A percentile compares a stretch with the other conserved stretches of the same genome.
Conservation (phyloP, 345 rosid genomes). For the Camelina sativa region DNA sequence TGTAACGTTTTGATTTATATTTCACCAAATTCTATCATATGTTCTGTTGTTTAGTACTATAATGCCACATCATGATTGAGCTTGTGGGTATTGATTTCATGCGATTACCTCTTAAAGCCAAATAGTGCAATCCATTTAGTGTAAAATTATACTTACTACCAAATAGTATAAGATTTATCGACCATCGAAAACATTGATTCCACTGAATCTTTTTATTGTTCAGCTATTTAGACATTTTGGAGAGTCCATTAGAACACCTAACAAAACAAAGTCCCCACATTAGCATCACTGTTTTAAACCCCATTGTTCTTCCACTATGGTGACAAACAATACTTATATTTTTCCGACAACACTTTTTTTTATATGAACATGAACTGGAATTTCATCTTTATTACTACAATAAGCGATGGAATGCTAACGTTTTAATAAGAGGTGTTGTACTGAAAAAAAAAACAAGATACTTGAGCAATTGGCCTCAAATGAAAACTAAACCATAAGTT, state of each 20-base stretch:
- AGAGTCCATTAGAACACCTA: neutral
- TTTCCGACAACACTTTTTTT: conserved; percentile 17
- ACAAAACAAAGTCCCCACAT: neutral
- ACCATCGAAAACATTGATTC: neutral
- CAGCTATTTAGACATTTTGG: neutral
- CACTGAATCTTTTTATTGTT: neutral
- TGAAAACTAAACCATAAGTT: neutral
- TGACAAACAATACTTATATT: neutral
- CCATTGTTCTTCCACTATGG: conserved; percentile 27
- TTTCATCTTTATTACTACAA: neutral
- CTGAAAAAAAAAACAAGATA: neutral
- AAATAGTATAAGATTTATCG: neutral
- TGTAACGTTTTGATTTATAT: neutral
- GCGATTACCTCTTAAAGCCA: neutral
- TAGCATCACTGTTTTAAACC: conserved; percentile 17
- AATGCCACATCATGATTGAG: neutral
- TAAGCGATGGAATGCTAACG: neutral
- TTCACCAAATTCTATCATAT: neutral
- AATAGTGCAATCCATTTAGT: neutral
- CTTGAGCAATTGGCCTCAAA: neutral
- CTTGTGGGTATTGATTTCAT: neutral
- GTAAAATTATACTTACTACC: neutral
- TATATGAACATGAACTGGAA: neutral
- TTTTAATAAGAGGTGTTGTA: neutral
- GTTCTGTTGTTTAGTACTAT: neutral